Conservation (phyloP, 176 grass and related monocot genomes). For the Juncus effusus region DNA sequence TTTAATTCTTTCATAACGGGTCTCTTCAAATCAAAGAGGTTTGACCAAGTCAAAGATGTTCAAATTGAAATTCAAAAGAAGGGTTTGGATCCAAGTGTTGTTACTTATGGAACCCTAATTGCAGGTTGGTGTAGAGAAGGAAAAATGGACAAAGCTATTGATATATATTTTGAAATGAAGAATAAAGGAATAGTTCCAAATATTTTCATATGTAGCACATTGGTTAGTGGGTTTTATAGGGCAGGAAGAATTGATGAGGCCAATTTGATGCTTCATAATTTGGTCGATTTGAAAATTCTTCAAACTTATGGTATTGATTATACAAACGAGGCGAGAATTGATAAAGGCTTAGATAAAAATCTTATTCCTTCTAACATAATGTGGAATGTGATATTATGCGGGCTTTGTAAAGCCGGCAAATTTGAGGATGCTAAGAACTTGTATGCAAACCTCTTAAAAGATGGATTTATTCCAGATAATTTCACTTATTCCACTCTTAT, state of each 20-base stretch:
- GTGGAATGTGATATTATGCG: constrained; percentile 89
- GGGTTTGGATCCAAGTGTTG: constrained; percentile 53
- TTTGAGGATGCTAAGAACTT: constrained; percentile 61
- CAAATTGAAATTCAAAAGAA: constrained; percentile 46
- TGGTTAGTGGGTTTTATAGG: constrained; percentile 76
- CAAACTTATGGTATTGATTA: constrained; percentile 35
- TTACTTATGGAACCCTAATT: constrained; percentile 83
- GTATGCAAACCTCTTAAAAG: constrained; percentile 43
- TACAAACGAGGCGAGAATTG: constrained; percentile 34
- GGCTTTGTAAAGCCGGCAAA: constrained; percentile 74
- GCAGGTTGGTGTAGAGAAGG: constrained; percentile 83
- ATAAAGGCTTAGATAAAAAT: constrained; percentile 38
- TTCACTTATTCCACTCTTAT: constrained; percentile 87
- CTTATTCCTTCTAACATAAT: constrained; percentile 53
- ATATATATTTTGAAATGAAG: constrained; percentile 71
- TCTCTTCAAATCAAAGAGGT: constrained; percentile 49
- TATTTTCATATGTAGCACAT: constrained; percentile 56
- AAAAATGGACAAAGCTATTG: constrained; percentile 58
- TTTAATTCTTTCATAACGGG: constrained; percentile 90
- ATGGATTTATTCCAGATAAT: constrained; percentile 63
- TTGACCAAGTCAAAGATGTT: constrained; percentile 45
- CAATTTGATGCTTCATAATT: constrained; percentile 65
- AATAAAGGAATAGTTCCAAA: constrained; percentile 66
- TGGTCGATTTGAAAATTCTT: constrained; percentile 56
- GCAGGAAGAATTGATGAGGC: constrained; percentile 82